These are phyloP conservation scores for Daldinia caldariorum DNA, from an alignment of 495 filamentous ascomycete genomes.

Conservation along the genomic window DNA sequence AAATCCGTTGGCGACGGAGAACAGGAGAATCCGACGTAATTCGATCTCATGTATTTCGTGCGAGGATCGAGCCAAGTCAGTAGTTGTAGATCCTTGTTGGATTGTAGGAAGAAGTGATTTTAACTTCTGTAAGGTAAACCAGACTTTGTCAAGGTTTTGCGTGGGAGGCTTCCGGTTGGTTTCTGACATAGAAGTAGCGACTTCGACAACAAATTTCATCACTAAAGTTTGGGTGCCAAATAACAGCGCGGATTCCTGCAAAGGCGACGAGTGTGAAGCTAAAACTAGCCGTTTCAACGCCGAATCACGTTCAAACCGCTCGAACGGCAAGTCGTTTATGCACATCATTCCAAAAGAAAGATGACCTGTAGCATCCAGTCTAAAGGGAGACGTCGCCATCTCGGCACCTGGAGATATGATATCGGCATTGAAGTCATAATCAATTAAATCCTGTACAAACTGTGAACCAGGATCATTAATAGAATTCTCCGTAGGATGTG, in stretches of 20 bases:
- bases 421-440: background rate
- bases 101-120: slow-evolving; percentile 6
- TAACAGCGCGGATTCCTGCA: slow-evolving; percentile 6
- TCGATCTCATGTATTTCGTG: slow-evolving; percentile 4
- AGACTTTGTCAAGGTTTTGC: background rate
- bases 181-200: slow-evolving; percentile 9
- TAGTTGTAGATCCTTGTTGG: background rate
- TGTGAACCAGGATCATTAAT: too few species aligned
- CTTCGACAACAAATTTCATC: slow-evolving; percentile 3
- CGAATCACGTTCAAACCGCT: slow-evolving; percentile 13
- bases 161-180: background rate
- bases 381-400: background rate
- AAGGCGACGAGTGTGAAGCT: slow-evolving; percentile 5
- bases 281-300: background rate
- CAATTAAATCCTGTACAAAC: background rate
- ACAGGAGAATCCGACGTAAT: slow-evolving; percentile 23
- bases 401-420: slow-evolving; percentile 1
- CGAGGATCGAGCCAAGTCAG: background rate
- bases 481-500: background rate
- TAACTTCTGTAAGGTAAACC: slow-evolving; percentile 8
- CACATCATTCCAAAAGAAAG: background rate
- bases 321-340: slow-evolving; percentile 24
- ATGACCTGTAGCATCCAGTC: background rate
- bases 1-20: slow-evolving; percentile 31
- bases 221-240: background rate